Percentiles rank a stretch among this genome's conserved stretches.
These are phyloP conservation scores for Sporisorium iseilematis-ciliati DNA, from an alignment of 1,284 basidiomycete species.

Conservation along the genomic window DNA sequence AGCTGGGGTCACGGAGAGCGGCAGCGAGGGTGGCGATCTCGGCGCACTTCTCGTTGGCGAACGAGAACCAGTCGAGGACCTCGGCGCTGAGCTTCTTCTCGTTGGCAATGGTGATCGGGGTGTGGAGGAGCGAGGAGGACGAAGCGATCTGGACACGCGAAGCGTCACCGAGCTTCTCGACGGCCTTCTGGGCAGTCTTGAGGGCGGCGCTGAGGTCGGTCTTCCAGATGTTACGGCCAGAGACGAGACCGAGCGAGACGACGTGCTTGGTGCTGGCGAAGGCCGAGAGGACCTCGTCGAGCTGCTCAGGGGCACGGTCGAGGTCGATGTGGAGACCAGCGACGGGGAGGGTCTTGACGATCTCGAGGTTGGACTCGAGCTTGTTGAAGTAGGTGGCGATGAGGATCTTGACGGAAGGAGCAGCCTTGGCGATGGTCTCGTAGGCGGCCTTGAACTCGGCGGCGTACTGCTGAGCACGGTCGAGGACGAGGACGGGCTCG, in stretches of 20 bases:
- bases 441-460: slow-evolving; percentile 87
- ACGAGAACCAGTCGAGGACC: slow-evolving; percentile 98
- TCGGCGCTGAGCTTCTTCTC: slow-evolving; percentile 92
- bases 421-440: slow-evolving; percentile 82
- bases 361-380: slow-evolving; percentile 90
- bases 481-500: slow-evolving; percentile 95
- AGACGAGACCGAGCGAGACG: slow-evolving; percentile 95
- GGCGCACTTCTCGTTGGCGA: slow-evolving; percentile 93
- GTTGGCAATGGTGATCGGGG: slow-evolving; percentile 91
- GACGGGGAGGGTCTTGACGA: slow-evolving; percentile 91
- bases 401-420: slow-evolving; percentile 83
- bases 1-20: slow-evolving; percentile 60
- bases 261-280: slow-evolving; percentile 75
- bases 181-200: slow-evolving; percentile 85
- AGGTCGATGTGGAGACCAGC: slow-evolving; percentile 97
- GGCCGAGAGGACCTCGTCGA: slow-evolving; percentile 85
- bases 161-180: slow-evolving; percentile 60
- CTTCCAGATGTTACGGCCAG: slow-evolving; percentile 99
- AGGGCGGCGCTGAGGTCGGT: slow-evolving; percentile 89
- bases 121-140: slow-evolving; percentile 98
- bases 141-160: slow-evolving; percentile 90
- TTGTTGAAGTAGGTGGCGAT: slow-evolving; percentile 95
- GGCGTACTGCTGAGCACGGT: slow-evolving; percentile 83
- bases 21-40: slow-evolving; percentile 89
- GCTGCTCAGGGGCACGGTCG: slow-evolving; percentile 86